Evolutionary conservation across 2,329 filamentous ascomycete genomes (phyloP).

Genomic region (Parastagonospora avenae): DNA sequence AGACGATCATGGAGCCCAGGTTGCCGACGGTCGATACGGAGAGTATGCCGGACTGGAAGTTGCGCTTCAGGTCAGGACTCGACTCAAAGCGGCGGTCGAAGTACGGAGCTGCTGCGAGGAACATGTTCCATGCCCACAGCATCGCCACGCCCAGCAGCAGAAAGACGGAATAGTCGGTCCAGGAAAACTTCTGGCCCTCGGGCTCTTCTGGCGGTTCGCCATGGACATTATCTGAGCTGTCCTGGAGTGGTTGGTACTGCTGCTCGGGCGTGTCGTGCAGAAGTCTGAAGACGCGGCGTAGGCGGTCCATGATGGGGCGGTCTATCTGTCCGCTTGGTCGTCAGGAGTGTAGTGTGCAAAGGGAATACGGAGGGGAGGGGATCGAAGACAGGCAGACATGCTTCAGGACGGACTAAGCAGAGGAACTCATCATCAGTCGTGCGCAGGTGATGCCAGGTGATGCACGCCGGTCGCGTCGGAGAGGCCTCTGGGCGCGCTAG

Average conservation of each 20-base stretch:
- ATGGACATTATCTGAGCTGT: slow-evolving; percentile 42
- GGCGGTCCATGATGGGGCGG: slow-evolving; percentile 28
- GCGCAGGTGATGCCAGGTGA: slow-evolving; percentile 22
- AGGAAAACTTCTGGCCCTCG: slow-evolving; percentile 67
- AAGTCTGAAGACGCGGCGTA: slow-evolving; percentile 34
- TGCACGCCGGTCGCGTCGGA: too few relatives aligned
- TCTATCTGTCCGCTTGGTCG: too few relatives aligned
- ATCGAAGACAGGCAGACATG: slow-evolving; percentile 24
- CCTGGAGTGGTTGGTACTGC: slow-evolving; percentile 47
- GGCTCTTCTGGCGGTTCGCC: slow-evolving; percentile 40
- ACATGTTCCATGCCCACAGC: slow-evolving; percentile 99
- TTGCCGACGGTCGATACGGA: slow-evolving; percentile 86
- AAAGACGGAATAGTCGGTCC: slow-evolving; percentile 86
- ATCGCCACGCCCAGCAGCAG: slow-evolving; percentile 85
- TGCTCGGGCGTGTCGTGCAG: slow-evolving; percentile 24
- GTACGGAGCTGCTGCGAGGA: slow-evolving; percentile 91
- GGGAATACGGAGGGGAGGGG: slow-evolving; percentile 8
- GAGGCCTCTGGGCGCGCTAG: too few relatives aligned
- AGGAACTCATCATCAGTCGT: slow-evolving; percentile 16
- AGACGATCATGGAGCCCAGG: slow-evolving; percentile 73
- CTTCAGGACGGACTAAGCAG: slow-evolving; percentile 13
- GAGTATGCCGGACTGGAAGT: slow-evolving; percentile 89
- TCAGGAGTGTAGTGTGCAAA: slow-evolving; percentile 1
- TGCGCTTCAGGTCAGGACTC: slow-evolving; percentile 72
- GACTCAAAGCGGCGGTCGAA: slow-evolving; percentile 81